Evolutionary conservation across 2,329 filamentous ascomycete genomes (phyloP), one percentile per base, ranked within the genome.

Genomic region (Scedosporium aurantiacum): DNA sequence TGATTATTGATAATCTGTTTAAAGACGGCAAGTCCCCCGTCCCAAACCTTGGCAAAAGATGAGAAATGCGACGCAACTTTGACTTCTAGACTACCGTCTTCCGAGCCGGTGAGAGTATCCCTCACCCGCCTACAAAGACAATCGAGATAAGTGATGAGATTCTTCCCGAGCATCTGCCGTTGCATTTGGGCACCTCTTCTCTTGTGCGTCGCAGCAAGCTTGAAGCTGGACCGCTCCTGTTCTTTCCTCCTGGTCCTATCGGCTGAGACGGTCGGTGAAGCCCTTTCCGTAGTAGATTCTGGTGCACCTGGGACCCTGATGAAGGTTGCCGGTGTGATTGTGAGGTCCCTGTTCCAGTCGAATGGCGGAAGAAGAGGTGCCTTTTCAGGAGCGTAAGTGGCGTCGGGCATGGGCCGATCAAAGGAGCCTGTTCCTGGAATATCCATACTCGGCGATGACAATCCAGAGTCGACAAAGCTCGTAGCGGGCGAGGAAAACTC

Each of bases 1-100:
- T 55, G 62, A 54, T 66, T 64, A 45, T 63, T 62, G 57, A 65
- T 66, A 7, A 65, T 18, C 4, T 54, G 57, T n/a, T 64, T 61
- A 25, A 65, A 63, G n/a, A 54, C 60, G 27, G n/a, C 55, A 10
- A 65, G 37, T 3, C 64, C 64, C 14, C 62, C 62, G 10, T 58
- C 60, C 64, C 64, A 65, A 1, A 65, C 63, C 8, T 37, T 47
- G 12, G 47, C 45, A 2, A 47, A 59, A 8, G 61, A 61, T 6
- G 27, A 10, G 32, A 63, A 65, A 0, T 61, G 54, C 4, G 47
- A 10, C 12, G 37, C 37, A n/a, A 61, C n/a, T 16, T 21, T 47
- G 18, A 52, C n/a, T 23, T 57, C 52, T 32, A 57, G 14, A 32
- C 45, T 60, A 2, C 47, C 58, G 2, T 10, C 47, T 32, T 57